A percentile compares a stretch with the other conserved stretches of the same genome.
phyloP scores from a whole-genome alignment of 768 basidiomycete species.

The Galerina sulciceps region DNA sequence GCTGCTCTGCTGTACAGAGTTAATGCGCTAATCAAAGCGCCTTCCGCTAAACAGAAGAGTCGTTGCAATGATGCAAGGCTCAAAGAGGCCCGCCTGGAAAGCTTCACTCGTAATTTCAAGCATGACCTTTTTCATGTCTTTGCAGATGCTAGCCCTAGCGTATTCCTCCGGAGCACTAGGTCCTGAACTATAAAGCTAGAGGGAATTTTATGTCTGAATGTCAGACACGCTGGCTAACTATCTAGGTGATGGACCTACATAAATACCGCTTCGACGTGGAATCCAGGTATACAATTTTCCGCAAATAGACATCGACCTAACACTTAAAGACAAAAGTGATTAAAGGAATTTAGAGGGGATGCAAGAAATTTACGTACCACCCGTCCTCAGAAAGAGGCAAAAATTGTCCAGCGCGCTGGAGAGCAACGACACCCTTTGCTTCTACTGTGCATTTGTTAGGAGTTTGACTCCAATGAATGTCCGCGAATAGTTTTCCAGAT shows the following conservation, averaged over 20 bases:
- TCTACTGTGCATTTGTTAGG: background rate
- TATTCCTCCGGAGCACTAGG: background rate
- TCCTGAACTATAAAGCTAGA: background rate
- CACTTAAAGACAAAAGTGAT: too few species aligned
- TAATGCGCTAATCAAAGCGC: conserved; percentile 20
- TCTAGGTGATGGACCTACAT: too few species aligned
- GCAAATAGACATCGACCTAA: too few species aligned
- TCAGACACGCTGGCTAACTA: too few species aligned
- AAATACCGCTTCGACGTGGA: too few species aligned
- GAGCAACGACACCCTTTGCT: background rate
- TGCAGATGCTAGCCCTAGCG: background rate
- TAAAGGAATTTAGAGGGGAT: too few species aligned
- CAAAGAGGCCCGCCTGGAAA: conserved; percentile 9
- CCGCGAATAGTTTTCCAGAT: background rate
- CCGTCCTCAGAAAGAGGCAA: too few species aligned
- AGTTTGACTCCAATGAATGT: background rate
- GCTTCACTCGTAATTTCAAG: conserved; percentile 20
- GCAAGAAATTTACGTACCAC: too few species aligned
- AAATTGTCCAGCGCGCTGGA: background rate
- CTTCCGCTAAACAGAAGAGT: conserved; percentile 3
- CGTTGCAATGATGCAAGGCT: conserved; percentile 6
- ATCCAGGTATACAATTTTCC: too few species aligned
- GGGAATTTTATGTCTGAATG: too few species aligned
- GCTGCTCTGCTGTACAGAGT: too few species aligned
- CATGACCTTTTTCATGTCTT: background rate